phyloP scores from a whole-genome alignment of 1,284 basidiomycete species.

The Tilletia indica region DNA sequence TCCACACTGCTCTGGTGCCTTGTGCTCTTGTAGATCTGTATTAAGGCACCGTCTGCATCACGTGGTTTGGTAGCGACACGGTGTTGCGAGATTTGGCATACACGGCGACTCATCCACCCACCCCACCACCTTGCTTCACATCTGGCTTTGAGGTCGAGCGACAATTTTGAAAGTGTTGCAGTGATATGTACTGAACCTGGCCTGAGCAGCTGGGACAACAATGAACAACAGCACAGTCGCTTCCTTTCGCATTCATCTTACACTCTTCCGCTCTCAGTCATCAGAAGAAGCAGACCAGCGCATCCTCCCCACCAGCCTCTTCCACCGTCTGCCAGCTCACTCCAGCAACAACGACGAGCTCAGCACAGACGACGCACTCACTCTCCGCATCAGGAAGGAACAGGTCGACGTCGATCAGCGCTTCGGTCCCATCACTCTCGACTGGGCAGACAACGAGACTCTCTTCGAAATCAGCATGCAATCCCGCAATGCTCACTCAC shows the following conservation, averaged over 20 bases:
- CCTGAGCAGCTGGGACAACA: background rate
- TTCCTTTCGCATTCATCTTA: background rate
- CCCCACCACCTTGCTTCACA: background rate
- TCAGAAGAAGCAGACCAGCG: background rate
- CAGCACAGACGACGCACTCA: background rate
- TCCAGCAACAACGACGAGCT: background rate
- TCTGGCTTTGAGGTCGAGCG: background rate
- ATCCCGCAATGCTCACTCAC: background rate
- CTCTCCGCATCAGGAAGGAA: slow-evolving; percentile 10
- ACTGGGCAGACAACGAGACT: slow-evolving; percentile 32
- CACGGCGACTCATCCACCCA: background rate
- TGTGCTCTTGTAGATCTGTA: too few relatives aligned
- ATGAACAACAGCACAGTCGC: background rate
- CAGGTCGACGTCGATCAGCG: slow-evolving; percentile 30
- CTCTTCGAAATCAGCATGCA: slow-evolving; percentile 19
- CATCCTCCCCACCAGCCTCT: background rate
- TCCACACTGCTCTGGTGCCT: too few relatives aligned
- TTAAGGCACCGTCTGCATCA: too few relatives aligned
- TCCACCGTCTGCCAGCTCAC: slow-evolving; percentile 1
- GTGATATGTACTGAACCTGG: background rate
- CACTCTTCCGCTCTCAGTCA: background rate
- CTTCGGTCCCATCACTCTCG: slow-evolving; percentile 40
- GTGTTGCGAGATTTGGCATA: background rate
- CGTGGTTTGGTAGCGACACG: background rate
- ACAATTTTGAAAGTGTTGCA: too few relatives aligned